These are phyloP conservation scores for Penicillium soppii DNA, from an alignment of 495 filamentous ascomycete species.

Conservation along the genomic window DNA sequence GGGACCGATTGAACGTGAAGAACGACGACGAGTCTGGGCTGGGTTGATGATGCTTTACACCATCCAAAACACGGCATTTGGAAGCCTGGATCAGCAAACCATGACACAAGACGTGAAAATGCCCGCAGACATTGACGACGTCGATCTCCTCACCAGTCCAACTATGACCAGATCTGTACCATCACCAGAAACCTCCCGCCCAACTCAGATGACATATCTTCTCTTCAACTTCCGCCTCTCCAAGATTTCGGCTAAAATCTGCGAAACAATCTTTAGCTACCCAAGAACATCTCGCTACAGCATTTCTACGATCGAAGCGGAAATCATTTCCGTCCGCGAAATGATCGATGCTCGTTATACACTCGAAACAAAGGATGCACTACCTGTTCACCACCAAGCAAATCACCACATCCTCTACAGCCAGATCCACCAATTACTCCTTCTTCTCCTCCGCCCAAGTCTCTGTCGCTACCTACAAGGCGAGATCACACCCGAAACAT, in stretches of 20 bases:
- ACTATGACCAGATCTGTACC: slow-evolving; percentile 5
- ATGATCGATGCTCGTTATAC: slow-evolving; percentile 39
- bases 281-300: slow-evolving; percentile 24
- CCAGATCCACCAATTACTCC: slow-evolving; percentile 47
- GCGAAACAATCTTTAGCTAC: slow-evolving; percentile 39
- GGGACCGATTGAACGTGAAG: slow-evolving; percentile 44
- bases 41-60: slow-evolving; percentile 46
- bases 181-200: slow-evolving; percentile 25
- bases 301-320: slow-evolving; percentile 33
- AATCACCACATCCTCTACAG: slow-evolving; percentile 48
- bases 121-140: slow-evolving; percentile 45
- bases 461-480: slow-evolving; percentile 42
- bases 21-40: slow-evolving; percentile 46
- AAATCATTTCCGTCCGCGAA: slow-evolving; percentile 39
- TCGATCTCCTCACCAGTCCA: slow-evolving; percentile 38
- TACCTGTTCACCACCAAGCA: slow-evolving; percentile 40
- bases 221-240: slow-evolving; percentile 44
- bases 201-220: slow-evolving; percentile 51
- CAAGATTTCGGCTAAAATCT: slow-evolving; percentile 41
- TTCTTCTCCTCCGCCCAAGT: slow-evolving; percentile 44
- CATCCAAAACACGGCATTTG: slow-evolving; percentile 40
- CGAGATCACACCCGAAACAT: slow-evolving; percentile 41
- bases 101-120: slow-evolving; percentile 37
- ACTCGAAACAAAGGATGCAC: slow-evolving; percentile 25
- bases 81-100: slow-evolving; percentile 26